A percentile compares a stretch with the other conserved stretches of the same genome.
Conservation (phyloP, 306 rosid species). For the Inga leiocalycina region DNA sequence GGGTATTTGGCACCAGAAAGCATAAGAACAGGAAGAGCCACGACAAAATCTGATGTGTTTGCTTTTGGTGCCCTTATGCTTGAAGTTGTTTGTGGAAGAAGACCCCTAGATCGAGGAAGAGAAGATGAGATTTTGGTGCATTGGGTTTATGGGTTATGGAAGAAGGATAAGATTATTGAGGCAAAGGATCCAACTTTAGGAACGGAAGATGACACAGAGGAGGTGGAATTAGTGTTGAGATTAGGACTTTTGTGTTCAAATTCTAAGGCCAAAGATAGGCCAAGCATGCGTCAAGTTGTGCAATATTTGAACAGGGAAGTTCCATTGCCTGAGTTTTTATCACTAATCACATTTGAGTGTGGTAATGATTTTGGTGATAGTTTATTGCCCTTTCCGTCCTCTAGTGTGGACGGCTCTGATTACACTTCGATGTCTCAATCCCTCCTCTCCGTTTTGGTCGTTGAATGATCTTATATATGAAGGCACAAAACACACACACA, state of each 20-base stretch:
- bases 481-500: too few relatives aligned
- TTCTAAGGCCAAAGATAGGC: neutral
- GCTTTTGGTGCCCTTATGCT: slow-evolving; percentile 66
- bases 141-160: slow-evolving; percentile 50
- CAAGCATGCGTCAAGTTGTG: neutral
- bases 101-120: slow-evolving; percentile 45
- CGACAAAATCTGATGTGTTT: slow-evolving; percentile 57
- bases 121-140: slow-evolving; percentile 48
- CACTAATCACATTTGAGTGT: neutral
- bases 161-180: slow-evolving; percentile 45
- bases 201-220: neutral
- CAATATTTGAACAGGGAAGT: neutral
- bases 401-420: neutral
- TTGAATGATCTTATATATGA: neutral
- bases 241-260: neutral
- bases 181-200: slow-evolving; percentile 32
- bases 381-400: neutral
- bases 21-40: slow-evolving; percentile 60
- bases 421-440: neutral
- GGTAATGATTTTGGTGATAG: neutral
- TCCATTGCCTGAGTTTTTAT: neutral
- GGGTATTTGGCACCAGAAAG: slow-evolving; percentile 76
- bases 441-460: neutral
- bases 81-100: slow-evolving; percentile 69
- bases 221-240: neutral